Evolutionary conservation across 2,329 filamentous ascomycete genomes (phyloP), one percentile per base, ranked within the genome.

Genomic region (Fusarium mangiferae): DNA sequence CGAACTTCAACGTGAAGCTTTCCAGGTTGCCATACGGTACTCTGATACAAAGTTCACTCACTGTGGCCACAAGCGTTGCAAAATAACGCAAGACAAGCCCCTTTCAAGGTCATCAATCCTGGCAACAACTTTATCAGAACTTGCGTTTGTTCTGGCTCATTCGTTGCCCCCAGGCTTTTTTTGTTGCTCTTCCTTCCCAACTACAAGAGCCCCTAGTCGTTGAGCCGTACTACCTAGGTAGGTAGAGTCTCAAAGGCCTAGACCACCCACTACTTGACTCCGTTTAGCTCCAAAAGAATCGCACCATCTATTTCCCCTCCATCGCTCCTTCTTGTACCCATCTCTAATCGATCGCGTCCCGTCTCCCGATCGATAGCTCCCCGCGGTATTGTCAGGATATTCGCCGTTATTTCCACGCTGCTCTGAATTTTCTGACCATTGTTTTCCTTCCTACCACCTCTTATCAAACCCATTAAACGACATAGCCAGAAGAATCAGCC

Each of bases 281-380:
- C 68, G 62, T 77, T 70, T 78, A 76, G 74, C 70, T 75, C 68
- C 68, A 63, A 75, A 77, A 65, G 41, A 78, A 78, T 78, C 77
- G 77, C 77, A 76, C 77, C 75, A 78, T 75, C 66, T 67, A 41
- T 61, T 74, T 62, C 75, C 76, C 74, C 72, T 78, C 77, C 68
- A 78, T 78, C 62, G 55, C 68, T 75, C 49, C 58, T 64, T 69
- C 41, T 70, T 52, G 68, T 72, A 73, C 74, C 69, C 73, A 74
- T 78, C 75, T 78, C 77, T 67, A 77, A 75, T 76, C 75, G 77
- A 77, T 78, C 75, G 70, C 59, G 62, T 60, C 72, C 74, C 61
- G 62, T 72, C 56, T 67, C 51, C 69, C 77, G 73, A 78, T 78
- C 76, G 55, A 67, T 69, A 65, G 61, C 70, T 68, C 65, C 66